Conservation (phyloP, 2,329 filamentous ascomycete genomes). For the Penicillium sclerotigenum region DNA sequence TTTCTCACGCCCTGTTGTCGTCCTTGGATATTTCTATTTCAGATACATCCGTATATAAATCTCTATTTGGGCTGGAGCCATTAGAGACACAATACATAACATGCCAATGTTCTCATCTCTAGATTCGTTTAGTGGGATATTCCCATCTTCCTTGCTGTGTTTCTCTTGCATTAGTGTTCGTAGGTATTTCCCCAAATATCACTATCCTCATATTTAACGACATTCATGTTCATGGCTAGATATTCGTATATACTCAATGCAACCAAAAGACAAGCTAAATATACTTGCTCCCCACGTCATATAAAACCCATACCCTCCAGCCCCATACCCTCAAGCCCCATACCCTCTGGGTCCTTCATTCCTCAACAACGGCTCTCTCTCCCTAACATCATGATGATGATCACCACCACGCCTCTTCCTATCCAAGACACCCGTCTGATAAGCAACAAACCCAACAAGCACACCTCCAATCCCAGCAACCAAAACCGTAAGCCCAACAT, state of each 20-base stretch:
- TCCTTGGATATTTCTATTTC: background rate
- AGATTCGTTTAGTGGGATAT: background rate
- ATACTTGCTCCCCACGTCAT: background rate
- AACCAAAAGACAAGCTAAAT: background rate
- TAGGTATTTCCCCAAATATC: too few species aligned
- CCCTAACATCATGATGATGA: background rate
- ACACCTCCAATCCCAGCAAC: conserved; percentile 63
- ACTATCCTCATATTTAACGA: background rate
- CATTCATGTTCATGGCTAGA: background rate
- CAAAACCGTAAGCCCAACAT: conserved; percentile 61
- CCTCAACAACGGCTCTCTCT: conserved; percentile 3
- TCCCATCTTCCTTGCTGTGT: background rate
- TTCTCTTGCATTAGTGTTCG: background rate
- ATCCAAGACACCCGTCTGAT: conserved; percentile 41
- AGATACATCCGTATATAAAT: background rate
- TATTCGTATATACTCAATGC: background rate
- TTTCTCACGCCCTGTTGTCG: background rate
- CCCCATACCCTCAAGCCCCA: background rate
- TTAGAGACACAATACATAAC: background rate
- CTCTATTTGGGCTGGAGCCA: background rate
- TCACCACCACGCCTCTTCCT: background rate
- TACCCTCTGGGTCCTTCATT: background rate
- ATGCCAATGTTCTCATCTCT: background rate
- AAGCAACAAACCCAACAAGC: conserved; percentile 65
- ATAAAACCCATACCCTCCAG: background rate